phyloP scores from a whole-genome alignment of 305 asterid genomes.

The Euphrasia arctica region DNA sequence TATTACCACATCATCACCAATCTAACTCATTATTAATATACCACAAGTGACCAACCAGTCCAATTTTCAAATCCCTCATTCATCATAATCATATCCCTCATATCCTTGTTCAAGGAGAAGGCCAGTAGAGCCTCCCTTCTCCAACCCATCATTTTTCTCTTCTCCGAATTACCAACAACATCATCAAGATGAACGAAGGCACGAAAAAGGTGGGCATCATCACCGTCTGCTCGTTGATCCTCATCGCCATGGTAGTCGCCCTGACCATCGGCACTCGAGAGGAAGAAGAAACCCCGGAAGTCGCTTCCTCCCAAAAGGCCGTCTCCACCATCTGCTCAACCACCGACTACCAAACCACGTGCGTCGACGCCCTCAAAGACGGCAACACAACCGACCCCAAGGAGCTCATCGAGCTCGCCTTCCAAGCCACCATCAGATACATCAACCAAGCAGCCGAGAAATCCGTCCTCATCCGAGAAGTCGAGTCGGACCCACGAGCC shows the following conservation, averaged over 20 bases:
- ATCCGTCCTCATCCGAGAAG: constrained; percentile 30
- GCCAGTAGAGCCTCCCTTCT: neutral
- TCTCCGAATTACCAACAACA: too few relatives aligned
- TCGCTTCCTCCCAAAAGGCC: constrained; percentile 44
- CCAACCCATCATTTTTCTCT: neutral
- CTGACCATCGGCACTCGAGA: constrained; percentile 25
- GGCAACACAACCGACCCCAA: constrained; percentile 50
- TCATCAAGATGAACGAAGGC: constrained; percentile 4
- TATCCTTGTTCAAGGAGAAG: too few relatives aligned
- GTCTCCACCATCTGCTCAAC: constrained; percentile 42
- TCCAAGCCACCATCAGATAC: constrained; percentile 37
- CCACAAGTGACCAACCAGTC: neutral
- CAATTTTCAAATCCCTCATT: neutral
- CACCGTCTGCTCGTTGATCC: constrained; percentile 41
- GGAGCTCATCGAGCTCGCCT: constrained; percentile 54
- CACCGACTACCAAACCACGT: constrained; percentile 55
- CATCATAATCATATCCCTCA: too few relatives aligned
- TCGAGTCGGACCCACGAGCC: constrained; percentile 40
- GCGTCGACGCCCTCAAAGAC: constrained; percentile 39
- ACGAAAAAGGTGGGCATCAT: constrained; percentile 40
- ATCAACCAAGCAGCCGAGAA: constrained; percentile 34
- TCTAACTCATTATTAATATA: neutral
- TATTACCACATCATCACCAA: too few relatives aligned
- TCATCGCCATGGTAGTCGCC: constrained; percentile 61
- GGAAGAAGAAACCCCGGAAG: neutral